A percentile compares a stretch with the other conserved stretches of the same genome.
These are phyloP conservation scores for Alternaria dauci DNA, from an alignment of 2,329 filamentous ascomycete species.

Conservation along the genomic window DNA sequence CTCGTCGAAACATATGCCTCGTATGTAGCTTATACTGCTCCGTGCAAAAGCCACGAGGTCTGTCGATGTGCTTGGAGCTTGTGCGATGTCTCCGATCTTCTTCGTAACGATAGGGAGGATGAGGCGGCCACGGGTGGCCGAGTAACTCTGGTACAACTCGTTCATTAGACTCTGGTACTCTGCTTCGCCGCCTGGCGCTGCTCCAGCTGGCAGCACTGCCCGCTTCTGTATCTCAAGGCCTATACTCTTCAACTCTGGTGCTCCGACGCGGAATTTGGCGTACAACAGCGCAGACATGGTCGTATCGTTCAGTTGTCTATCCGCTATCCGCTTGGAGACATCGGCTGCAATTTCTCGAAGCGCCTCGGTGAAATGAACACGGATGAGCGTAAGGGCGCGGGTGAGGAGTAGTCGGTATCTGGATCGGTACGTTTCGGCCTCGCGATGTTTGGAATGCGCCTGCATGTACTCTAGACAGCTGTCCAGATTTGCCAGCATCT, in stretches of 20 bases:
- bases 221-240: conserved; percentile 74
- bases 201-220: conserved; percentile 67
- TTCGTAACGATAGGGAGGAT: conserved; percentile 70
- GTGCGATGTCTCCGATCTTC: conserved; percentile 65
- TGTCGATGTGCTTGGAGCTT: conserved; percentile 67
- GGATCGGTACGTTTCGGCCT: conserved; percentile 86
- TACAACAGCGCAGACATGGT: conserved; percentile 75
- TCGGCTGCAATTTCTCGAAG: conserved; percentile 69
- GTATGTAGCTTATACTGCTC: conserved; percentile 70
- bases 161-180: conserved; percentile 73
- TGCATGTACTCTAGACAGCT: conserved; percentile 94
- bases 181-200: conserved; percentile 65
- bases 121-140: conserved; percentile 65
- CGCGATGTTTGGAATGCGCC: conserved; percentile 81
- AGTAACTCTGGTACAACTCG: conserved; percentile 70
- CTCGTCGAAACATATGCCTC: conserved; percentile 71
- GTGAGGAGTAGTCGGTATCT: conserved; percentile 85
- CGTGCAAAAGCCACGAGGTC: conserved; percentile 72
- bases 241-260: conserved; percentile 70
- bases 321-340: conserved; percentile 69
- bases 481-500: conserved; percentile 87
- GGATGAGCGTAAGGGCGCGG: conserved; percentile 70
- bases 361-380: conserved; percentile 71
- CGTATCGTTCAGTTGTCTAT: conserved; percentile 74
- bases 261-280: conserved; percentile 74